These are phyloP conservation scores for Rhododendron vialii DNA, from an alignment of 148 eudicot genomes.

Conservation along the genomic window DNA sequence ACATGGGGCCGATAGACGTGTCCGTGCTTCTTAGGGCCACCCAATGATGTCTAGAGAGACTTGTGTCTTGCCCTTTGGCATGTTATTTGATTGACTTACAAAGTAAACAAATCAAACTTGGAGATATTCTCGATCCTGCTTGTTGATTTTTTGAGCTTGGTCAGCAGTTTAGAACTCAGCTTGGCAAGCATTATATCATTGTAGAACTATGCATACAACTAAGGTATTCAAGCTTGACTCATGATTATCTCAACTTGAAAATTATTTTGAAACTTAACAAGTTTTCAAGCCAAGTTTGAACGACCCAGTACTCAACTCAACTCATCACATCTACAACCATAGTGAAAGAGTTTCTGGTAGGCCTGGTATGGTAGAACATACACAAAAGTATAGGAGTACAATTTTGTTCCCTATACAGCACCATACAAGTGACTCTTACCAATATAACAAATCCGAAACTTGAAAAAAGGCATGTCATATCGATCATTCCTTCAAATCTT, in stretches of 20 bases:
- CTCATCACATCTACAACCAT: neutral
- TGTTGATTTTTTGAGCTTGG: neutral
- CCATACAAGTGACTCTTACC: neutral
- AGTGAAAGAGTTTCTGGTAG: neutral
- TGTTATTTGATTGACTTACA: neutral
- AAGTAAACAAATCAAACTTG: too few species aligned
- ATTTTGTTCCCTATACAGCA: neutral
- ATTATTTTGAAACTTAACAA: neutral
- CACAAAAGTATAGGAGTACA: neutral
- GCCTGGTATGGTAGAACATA: neutral
- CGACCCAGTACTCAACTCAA: neutral
- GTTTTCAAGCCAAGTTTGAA: neutral
- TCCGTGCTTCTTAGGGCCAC: neutral
- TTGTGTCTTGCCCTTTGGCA: neutral
- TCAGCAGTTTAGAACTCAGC: neutral
- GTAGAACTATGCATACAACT: neutral
- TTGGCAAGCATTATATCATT: neutral
- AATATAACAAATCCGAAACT: neutral
- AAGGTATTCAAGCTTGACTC: neutral
- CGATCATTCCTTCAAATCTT: neutral
- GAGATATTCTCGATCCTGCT: neutral
- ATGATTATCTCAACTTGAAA: neutral
- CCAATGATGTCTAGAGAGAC: neutral
- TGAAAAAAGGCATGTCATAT: neutral
- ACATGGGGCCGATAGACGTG: neutral